Evolutionary conservation across 352 stramenopile species (phyloP).

Genomic region (Phytophthora chlamydospora): DNA sequence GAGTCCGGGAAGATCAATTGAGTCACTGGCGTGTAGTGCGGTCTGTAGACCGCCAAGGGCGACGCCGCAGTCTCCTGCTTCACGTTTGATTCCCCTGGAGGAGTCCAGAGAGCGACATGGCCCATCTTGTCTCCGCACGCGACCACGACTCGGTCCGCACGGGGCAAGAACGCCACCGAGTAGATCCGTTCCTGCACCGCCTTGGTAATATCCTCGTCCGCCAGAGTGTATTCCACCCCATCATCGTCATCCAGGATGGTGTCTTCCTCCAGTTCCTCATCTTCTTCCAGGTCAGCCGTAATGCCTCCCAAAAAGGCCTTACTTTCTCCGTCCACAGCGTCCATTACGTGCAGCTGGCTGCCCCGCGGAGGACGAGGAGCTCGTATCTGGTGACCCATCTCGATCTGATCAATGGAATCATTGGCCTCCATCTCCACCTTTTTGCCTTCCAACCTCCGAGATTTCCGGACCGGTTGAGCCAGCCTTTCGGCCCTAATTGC

Average conservation of each 20-base stretch:
- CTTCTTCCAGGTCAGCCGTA: conserved; percentile 29
- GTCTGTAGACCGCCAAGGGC: conserved; percentile 63
- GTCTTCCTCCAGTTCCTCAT: conserved; percentile 48
- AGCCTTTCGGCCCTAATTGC: conserved; percentile 18
- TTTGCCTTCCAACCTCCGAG: conserved; percentile 65
- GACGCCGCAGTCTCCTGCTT: conserved; percentile 22
- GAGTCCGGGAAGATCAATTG: conserved; percentile 70
- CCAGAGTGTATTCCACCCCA: conserved; percentile 59
- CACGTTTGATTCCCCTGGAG: conserved; percentile 13
- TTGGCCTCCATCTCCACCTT: conserved; percentile 46
- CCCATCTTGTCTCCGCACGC: conserved; percentile 79
- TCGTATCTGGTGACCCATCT: conserved; percentile 18
- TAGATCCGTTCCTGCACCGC: conserved; percentile 77
- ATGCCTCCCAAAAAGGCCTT: conserved; percentile 54
- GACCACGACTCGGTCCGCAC: conserved; percentile 62
- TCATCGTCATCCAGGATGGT: conserved; percentile 32
- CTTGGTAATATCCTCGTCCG: conserved; percentile 70
- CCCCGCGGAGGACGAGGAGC: conserved; percentile 8
- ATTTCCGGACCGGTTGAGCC: conserved; percentile 63
- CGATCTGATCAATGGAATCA: conserved; percentile 34
- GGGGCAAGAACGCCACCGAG: conserved; percentile 77
- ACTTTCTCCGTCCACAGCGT: conserved; percentile 37
- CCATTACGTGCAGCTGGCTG: conserved; percentile 32
- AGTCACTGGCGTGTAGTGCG: conserved; percentile 67
- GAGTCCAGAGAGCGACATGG: conserved; percentile 74